Evolutionary conservation across 805 yeast genomes (phyloP), one percentile per base, ranked within the genome.

Genomic region (Yamadazyma nakazawae): DNA sequence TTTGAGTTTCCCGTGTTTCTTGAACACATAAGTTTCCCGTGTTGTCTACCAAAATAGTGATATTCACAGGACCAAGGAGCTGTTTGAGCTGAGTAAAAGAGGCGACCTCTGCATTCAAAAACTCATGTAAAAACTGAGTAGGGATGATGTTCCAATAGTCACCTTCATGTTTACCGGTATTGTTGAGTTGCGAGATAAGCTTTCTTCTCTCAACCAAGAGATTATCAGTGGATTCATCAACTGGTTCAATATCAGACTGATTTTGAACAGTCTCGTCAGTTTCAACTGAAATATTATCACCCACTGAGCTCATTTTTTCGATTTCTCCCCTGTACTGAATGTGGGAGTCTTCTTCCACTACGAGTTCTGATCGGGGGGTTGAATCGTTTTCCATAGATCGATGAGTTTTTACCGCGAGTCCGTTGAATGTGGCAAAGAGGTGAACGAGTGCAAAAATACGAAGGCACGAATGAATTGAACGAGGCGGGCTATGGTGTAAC

Each of bases 101-200:
- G 11, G 53, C 48, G 43, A 57, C 62, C 42, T 64, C 58, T 6
- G 60, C 51, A 35, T 66, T 61, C 24, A 77, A 57, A 46, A 80
- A 76, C 4, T 50, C 52, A 34, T 66, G 60, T 18, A 72, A 62
- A 74, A 80, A 82, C 0, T 54, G 60, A 12, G 65, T 60, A 1
- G 85, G 79, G 10, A 82, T 68, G 21, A 79, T 66, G 54, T 65
- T 79, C 55, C 76, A 74, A 34, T 44, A 48, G 26, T 74, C 79
- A 6, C 84, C 85, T 48, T 78, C 81, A 25, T 63, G 39, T 18
- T 42, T 42, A 10, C 34, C 13, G 11, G 36, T 39, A 7, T 25
- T 24, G n/a, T 63, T 47, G 10, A 62, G 49, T 16, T 55, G 52
- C 18, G 54, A 49, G 28, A 64, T 61, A 8, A 56, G 40, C 26